phyloP scores from a whole-genome alignment of 1,139 yeast genomes.

The Pichia sp. region DNA sequence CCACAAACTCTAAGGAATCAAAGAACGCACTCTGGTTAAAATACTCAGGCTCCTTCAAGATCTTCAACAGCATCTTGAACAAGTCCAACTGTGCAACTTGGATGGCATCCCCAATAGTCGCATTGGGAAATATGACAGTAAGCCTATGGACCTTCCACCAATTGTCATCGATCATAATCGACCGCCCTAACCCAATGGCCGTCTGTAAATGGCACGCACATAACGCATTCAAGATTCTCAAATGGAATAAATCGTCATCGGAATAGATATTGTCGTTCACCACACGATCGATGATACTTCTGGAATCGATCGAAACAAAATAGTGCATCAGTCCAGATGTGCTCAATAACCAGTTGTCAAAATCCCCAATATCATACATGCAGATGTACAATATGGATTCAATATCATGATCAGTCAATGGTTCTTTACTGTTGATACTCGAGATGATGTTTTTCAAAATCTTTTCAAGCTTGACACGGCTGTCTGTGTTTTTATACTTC shows the following conservation, averaged over 20 bases:
- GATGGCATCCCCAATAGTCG: slow-evolving; percentile 48
- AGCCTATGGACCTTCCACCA: slow-evolving; percentile 37
- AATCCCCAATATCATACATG: slow-evolving; percentile 46
- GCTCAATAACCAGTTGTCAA: slow-evolving; percentile 49
- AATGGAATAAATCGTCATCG: slow-evolving; percentile 44
- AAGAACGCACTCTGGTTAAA: neutral
- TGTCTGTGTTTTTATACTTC: slow-evolving; percentile 42
- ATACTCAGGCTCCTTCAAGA: slow-evolving; percentile 7
- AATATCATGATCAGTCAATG: slow-evolving; percentile 52
- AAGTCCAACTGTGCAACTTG: slow-evolving; percentile 46
- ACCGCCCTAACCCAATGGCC: slow-evolving; percentile 46
- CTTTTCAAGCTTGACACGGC: slow-evolving; percentile 43
- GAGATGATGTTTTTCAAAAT: slow-evolving; percentile 42
- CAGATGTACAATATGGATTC: slow-evolving; percentile 54
- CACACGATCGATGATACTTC: slow-evolving; percentile 39
- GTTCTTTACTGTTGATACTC: slow-evolving; percentile 34
- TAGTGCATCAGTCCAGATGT: slow-evolving; percentile 48
- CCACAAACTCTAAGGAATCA: neutral
- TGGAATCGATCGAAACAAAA: slow-evolving; percentile 42
- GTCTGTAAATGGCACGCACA: slow-evolving; percentile 48
- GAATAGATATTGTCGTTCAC: slow-evolving; percentile 29
- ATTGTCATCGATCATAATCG: slow-evolving; percentile 37
- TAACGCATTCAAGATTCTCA: slow-evolving; percentile 49
- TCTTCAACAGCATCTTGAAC: slow-evolving; percentile 30
- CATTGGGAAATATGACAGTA: slow-evolving; percentile 43